Conservation (phyloP, 1,139 yeast genomes). For the Yamadazyma spencermartinsiae region DNA sequence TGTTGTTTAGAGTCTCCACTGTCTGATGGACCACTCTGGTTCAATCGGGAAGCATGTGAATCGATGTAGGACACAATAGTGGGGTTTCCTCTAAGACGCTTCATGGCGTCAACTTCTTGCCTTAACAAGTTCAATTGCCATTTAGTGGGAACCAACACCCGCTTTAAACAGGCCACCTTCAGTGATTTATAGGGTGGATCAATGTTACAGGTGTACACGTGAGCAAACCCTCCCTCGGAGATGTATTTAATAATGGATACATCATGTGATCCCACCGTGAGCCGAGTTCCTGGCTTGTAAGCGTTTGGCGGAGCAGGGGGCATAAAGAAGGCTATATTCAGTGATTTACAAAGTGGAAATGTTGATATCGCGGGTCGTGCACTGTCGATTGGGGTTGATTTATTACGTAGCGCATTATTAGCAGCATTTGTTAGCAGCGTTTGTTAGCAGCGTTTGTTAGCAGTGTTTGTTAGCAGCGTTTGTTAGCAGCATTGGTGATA, state of each 20-base stretch:
- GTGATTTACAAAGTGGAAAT: background rate
- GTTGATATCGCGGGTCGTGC: background rate
- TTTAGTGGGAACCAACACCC: conserved; percentile 76
- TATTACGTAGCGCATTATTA: too few relatives aligned
- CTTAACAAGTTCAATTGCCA: conserved; percentile 64
- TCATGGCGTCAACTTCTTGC: conserved; percentile 83
- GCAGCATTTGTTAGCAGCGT: too few relatives aligned
- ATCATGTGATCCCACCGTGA: conserved; percentile 66
- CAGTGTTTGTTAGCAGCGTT: too few relatives aligned
- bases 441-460: too few relatives aligned
- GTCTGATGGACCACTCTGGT: conserved; percentile 4
- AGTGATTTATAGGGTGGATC: conserved; percentile 51
- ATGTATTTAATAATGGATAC: conserved; percentile 59
- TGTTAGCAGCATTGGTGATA: too few relatives aligned
- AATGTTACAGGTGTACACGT: conserved; percentile 65
- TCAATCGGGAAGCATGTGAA: conserved; percentile 84
- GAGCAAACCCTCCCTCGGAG: conserved; percentile 80
- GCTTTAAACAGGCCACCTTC: conserved; percentile 64
- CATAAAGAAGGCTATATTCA: conserved; percentile 1
- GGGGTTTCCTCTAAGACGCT: conserved; percentile 71
- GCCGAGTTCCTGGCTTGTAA: conserved; percentile 59
- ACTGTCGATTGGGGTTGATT: background rate
- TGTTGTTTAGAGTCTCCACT: conserved; percentile 34
- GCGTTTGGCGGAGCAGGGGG: conserved; percentile 51
- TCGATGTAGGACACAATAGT: conserved; percentile 89